These are phyloP conservation scores for Eutreptiella sp. DNA, from an alignment of 208 protist species.

Conservation along the genomic window DNA sequence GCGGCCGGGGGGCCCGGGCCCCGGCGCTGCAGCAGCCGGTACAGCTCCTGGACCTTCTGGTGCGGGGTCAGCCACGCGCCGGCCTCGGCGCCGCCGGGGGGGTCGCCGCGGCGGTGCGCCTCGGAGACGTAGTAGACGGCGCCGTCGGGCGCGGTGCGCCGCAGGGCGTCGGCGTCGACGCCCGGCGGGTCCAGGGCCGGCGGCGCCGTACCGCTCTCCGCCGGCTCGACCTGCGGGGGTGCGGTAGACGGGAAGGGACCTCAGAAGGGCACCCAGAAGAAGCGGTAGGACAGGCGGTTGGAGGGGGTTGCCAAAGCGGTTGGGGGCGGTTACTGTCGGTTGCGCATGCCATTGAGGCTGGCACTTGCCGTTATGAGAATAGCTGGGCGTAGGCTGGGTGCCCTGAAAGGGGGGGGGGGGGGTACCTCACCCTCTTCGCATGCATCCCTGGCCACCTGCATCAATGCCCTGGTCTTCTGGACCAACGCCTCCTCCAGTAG, in stretches of 20 bases:
- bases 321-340: background rate
- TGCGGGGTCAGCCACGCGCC: conserved; percentile 43
- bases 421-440: background rate
- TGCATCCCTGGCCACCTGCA: background rate
- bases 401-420: background rate
- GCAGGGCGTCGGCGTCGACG: background rate
- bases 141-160: background rate
- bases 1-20: background rate
- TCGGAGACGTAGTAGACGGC: conserved; percentile 14
- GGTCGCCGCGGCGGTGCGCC: no score
- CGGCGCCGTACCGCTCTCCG: no score
- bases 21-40: conserved; percentile 36
- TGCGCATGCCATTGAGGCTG: background rate
- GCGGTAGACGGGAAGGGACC: no score
- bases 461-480: conserved; percentile 20
- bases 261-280: no score
- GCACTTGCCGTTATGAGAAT: conserved; percentile 28
- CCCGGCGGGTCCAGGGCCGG: no score
- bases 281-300: conserved; percentile 5
- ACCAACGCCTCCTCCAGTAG: conserved; percentile 57
- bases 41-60: conserved; percentile 56
- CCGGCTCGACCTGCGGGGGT: no score
- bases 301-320: background rate
- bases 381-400: conserved; percentile 46
- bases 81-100: no score